Base-by-base conservation (phyloP, 495 filamentous ascomycete species). In the Neurospora cerealis region DNA sequence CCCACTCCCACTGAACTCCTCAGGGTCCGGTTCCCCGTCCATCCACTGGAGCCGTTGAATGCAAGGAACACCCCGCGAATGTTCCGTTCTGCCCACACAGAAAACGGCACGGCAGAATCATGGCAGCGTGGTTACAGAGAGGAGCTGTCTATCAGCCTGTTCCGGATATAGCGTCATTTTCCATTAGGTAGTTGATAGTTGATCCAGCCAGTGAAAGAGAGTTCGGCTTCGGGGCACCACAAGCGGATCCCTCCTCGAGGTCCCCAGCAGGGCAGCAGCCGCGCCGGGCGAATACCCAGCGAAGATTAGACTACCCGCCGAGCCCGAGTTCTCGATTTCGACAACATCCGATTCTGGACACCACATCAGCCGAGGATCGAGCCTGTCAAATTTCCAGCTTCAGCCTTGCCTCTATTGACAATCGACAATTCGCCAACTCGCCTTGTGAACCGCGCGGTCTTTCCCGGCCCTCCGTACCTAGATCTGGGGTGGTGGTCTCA, bases 401-500 rank as follows among this genome's bases (percentile, higher is more conserved):
- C 72, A 38, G 38, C 39, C 19, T 41, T 40, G 21, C 42, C 70
- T 15, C 73, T 19, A 72, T 40, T 60, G 9, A 28, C 70, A 19
- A 71, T 62, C 37, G 40, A 28, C n/a, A 37, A 40, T 5, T 62
- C 42, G 34, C 13, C 42, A 32, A 15, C 66, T 60, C 44, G 71
- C 39, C 7, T 36, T 60, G 71, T n/a, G 24, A 72, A 72, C 5
- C 13, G 19, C 48, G 42, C 74, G 72, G 71, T 46, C 72, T 73
- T 39, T 24, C 69, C 74, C 76, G 74, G 71, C 34, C 38, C 39
- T 44, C 73, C 69, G 19, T 36, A 76, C 40, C 69, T 70, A 17
- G 32, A 42, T 32, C 70, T 54, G 54, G 72, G 72, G 76, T 79
- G 75, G 78, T 81, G 79, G 79, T 62, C 79, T 81, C 70, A 81